These are phyloP conservation scores for Xylariaceae sp. DNA, from an alignment of 2,329 filamentous ascomycete species.

Conservation along the genomic window DNA sequence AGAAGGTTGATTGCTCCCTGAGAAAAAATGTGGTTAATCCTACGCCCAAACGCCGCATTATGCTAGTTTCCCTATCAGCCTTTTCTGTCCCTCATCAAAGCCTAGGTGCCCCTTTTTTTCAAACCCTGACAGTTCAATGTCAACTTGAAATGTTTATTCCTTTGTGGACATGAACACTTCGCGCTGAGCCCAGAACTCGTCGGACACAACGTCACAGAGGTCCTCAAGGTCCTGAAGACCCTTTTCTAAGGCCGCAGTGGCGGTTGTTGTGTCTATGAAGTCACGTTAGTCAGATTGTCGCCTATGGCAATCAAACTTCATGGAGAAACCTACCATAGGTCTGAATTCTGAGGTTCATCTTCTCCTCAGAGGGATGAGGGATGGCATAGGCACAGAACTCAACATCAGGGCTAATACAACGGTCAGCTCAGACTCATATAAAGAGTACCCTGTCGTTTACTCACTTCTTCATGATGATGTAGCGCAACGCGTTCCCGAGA, in stretches of 20 bases:
- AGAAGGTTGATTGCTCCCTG: conserved; percentile 34
- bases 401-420: conserved; percentile 83
- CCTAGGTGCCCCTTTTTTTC: background rate
- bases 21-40: conserved; percentile 22
- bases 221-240: conserved; percentile 84
- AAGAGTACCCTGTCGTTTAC: conserved; percentile 25
- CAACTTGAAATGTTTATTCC: background rate
- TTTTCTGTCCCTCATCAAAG: conserved; percentile 6
- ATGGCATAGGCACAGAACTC: conserved; percentile 99
- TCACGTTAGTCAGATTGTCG: conserved; percentile 10
- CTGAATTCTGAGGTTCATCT: conserved; percentile 97
- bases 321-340: conserved; percentile 68
- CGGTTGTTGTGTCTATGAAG: conserved; percentile 64
- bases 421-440: conserved; percentile 8
- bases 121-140: background rate
- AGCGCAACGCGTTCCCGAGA: conserved; percentile 86
- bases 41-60: conserved; percentile 32
- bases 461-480: conserved; percentile 98
- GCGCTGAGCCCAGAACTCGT: conserved; percentile 71
- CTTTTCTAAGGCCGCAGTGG: conserved; percentile 82
- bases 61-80: conserved; percentile 15
- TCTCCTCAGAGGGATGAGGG: conserved; percentile 88
- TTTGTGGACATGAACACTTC: conserved; percentile 49
- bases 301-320: background rate
- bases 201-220: conserved; percentile 87